These are phyloP conservation scores for Suillus americanus DNA, from an alignment of 768 basidiomycete genomes.

Conservation along the genomic window DNA sequence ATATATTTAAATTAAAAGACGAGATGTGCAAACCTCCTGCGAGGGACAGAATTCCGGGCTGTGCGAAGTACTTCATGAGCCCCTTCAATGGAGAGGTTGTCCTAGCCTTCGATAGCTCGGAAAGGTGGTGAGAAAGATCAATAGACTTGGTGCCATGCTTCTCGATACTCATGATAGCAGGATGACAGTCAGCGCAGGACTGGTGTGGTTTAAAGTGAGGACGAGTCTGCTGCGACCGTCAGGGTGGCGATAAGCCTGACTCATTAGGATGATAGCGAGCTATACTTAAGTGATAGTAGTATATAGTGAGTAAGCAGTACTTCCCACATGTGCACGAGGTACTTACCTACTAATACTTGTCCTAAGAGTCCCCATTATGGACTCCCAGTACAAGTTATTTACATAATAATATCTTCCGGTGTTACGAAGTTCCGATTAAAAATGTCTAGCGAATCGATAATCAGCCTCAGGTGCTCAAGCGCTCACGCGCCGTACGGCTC, in stretches of 20 bases:
- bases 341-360: neutral
- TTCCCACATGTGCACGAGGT: neutral
- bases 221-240: neutral
- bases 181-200: neutral
- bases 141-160: slow-evolving; percentile 44
- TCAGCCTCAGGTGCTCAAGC: neutral
- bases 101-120: slow-evolving; percentile 50
- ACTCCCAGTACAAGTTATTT: too few relatives aligned
- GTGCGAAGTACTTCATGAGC: slow-evolving; percentile 56
- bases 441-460: neutral
- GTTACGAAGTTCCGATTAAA: neutral
- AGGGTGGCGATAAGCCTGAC: neutral
- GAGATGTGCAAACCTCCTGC: slow-evolving; percentile 58
- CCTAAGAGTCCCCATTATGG: too few relatives aligned
- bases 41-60: slow-evolving; percentile 55
- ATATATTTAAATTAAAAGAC: neutral
- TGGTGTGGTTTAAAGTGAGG: neutral
- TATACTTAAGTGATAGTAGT: neutral
- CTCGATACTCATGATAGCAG: slow-evolving; percentile 28
- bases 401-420: neutral
- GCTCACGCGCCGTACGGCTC: neutral
- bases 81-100: slow-evolving; percentile 61
- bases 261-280: neutral
- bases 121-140: slow-evolving; percentile 75
- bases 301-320: neutral